These are phyloP conservation scores for Dactylellina cionopaga DNA, from an alignment of 2,329 filamentous ascomycete genomes.

Conservation along the genomic window DNA sequence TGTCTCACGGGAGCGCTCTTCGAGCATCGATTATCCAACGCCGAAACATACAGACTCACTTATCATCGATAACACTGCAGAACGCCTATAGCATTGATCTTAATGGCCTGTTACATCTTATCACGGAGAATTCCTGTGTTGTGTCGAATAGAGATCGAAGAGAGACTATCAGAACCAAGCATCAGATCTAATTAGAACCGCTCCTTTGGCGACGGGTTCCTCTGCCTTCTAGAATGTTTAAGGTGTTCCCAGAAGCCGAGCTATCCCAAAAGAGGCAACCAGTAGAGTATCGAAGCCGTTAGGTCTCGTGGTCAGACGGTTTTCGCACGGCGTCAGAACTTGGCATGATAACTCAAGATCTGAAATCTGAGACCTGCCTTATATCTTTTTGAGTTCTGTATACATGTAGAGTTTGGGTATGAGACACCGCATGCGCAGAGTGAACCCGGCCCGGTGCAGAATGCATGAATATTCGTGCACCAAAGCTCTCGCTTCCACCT, in stretches of 20 bases:
- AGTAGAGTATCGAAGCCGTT: slow-evolving; percentile 15
- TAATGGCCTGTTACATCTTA: slow-evolving; percentile 6
- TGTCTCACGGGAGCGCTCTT: background rate
- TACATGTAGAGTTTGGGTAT: slow-evolving; percentile 5
- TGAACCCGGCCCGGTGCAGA: background rate
- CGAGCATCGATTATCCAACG: background rate
- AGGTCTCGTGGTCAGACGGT: slow-evolving; percentile 30
- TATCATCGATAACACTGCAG: slow-evolving; percentile 5
- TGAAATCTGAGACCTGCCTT: background rate
- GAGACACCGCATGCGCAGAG: slow-evolving; percentile 8
- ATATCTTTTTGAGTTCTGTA: background rate
- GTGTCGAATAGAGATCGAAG: background rate
- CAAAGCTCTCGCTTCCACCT: background rate
- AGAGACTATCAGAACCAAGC: background rate
- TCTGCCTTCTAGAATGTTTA: slow-evolving; percentile 15
- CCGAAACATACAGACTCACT: background rate
- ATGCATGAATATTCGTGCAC: background rate
- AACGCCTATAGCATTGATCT: background rate
- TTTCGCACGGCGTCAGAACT: slow-evolving; percentile 23
- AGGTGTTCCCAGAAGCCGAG: background rate
- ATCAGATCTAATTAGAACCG: background rate
- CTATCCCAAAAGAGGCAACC: slow-evolving; percentile 16
- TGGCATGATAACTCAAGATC: background rate
- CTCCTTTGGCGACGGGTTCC: background rate
- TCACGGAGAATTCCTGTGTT: background rate